Percentiles rank a stretch among this genome's conserved stretches.
Evolutionary conservation across 2,329 filamentous ascomycete genomes (phyloP).

Genomic region (Chaetomium globosum): DNA sequence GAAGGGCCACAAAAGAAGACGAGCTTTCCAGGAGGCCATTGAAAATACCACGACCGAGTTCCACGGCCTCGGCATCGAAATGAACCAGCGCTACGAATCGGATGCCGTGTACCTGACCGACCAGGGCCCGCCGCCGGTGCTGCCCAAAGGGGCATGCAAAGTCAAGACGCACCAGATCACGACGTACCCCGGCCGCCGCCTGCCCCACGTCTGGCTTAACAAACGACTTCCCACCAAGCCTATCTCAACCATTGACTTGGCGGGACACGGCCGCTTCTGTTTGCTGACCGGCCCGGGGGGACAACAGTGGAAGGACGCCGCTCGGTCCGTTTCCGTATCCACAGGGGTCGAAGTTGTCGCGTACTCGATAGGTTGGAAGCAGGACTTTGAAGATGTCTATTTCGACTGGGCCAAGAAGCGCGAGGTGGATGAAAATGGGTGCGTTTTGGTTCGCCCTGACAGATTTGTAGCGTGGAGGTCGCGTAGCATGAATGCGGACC

Average conservation of each 20-base stretch:
- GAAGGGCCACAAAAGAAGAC: slow-evolving; percentile 45
- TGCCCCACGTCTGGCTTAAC: slow-evolving; percentile 67
- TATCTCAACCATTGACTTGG: slow-evolving; percentile 62
- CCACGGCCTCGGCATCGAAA: slow-evolving; percentile 60
- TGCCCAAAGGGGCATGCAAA: slow-evolving; percentile 42
- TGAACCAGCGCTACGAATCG: slow-evolving; percentile 59
- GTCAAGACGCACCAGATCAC: slow-evolving; percentile 49
- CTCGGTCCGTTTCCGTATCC: slow-evolving; percentile 42
- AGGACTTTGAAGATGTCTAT: slow-evolving; percentile 65
- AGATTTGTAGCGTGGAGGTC: slow-evolving; percentile 58
- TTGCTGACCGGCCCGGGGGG: slow-evolving; percentile 61
- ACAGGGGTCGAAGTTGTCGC: slow-evolving; percentile 52
- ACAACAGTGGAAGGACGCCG: slow-evolving; percentile 56
- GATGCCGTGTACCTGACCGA: slow-evolving; percentile 50
- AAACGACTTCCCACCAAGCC: slow-evolving; percentile 47
- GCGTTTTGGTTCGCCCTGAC: slow-evolving; percentile 62
- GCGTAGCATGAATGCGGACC: slow-evolving; percentile 29
- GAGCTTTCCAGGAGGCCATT: slow-evolving; percentile 47
- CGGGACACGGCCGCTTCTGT: slow-evolving; percentile 56
- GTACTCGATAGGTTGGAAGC: slow-evolving; percentile 58
- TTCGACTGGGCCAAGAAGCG: slow-evolving; percentile 59
- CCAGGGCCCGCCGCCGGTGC: slow-evolving; percentile 39
- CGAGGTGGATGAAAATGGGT: slow-evolving; percentile 60
- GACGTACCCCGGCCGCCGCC: slow-evolving; percentile 61
- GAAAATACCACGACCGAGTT: slow-evolving; percentile 52